Conservation (phyloP, 176 grass and related monocot genomes). For the Bromus sterilis region DNA sequence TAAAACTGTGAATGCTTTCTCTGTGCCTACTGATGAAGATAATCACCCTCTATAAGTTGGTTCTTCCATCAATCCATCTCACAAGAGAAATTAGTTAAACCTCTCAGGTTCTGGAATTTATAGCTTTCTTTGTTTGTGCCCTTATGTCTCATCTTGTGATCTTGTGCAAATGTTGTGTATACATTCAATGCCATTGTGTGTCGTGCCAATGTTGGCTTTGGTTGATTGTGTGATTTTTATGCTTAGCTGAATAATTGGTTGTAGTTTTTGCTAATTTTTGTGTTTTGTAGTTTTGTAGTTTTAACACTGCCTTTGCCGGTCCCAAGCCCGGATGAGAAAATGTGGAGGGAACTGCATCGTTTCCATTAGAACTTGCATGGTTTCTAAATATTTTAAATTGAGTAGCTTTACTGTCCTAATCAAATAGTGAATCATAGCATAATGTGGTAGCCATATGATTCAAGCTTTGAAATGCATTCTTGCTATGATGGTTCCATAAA, state of each 20-base stretch:
- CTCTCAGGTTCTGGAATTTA: background rate
- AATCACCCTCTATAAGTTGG: background rate
- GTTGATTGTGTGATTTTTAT: background rate
- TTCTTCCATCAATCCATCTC: background rate
- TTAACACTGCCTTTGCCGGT: conserved; percentile 64
- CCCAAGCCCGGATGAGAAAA: conserved; percentile 60
- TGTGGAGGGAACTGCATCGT: conserved; percentile 38
- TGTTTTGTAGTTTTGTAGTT: conserved; percentile 16
- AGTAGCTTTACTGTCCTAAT: conserved; percentile 30
- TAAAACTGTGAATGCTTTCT: background rate
- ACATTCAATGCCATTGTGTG: background rate
- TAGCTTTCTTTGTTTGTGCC: background rate
- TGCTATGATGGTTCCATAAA: background rate
- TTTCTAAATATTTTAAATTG: background rate
- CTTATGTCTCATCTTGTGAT: background rate
- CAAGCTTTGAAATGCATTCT: background rate
- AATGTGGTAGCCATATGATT: background rate
- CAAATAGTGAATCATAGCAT: too few species aligned
- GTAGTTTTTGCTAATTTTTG: background rate
- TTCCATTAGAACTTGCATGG: background rate
- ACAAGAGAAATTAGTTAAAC: background rate
- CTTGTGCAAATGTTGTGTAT: background rate
- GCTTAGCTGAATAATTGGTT: background rate
- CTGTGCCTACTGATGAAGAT: background rate
- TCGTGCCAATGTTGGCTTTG: background rate